These are phyloP conservation scores for Amanita molliuscula DNA, from an alignment of 768 basidiomycete species.

Conservation along the genomic window DNA sequence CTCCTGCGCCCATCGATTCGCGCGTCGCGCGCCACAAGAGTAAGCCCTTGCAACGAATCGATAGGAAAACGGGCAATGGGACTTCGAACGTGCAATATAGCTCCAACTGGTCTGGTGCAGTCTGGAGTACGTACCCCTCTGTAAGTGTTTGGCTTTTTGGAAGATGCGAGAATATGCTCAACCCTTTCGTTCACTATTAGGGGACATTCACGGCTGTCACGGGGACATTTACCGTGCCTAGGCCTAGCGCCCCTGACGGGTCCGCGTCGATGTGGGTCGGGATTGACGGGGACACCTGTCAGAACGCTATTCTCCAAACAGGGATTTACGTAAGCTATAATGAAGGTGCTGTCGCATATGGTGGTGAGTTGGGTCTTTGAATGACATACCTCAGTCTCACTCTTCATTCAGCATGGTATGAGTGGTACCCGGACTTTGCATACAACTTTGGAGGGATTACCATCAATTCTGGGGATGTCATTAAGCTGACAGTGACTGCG, in stretches of 20 bases:
- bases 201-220: background rate
- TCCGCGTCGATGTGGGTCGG: background rate
- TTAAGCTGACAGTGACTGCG: background rate
- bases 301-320: background rate
- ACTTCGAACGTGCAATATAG: background rate
- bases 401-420: background rate
- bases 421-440: background rate
- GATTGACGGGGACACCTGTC: background rate
- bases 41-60: background rate
- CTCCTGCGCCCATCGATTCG: background rate
- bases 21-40: background rate
- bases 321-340: background rate
- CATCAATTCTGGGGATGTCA: background rate
- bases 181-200: background rate
- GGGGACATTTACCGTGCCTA: background rate
- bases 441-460: background rate
- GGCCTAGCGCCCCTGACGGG: background rate
- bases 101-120: background rate
- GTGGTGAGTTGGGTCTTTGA: background rate
- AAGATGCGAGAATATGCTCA: slow-evolving; percentile 1
- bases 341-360: background rate
- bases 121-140: background rate
- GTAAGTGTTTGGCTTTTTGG: background rate
- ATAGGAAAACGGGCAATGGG: background rate
- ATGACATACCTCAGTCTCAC: background rate